Base-by-base conservation (phyloP, 2,329 filamentous ascomycete genomes). In the Orbilia ellipsospora region DNA sequence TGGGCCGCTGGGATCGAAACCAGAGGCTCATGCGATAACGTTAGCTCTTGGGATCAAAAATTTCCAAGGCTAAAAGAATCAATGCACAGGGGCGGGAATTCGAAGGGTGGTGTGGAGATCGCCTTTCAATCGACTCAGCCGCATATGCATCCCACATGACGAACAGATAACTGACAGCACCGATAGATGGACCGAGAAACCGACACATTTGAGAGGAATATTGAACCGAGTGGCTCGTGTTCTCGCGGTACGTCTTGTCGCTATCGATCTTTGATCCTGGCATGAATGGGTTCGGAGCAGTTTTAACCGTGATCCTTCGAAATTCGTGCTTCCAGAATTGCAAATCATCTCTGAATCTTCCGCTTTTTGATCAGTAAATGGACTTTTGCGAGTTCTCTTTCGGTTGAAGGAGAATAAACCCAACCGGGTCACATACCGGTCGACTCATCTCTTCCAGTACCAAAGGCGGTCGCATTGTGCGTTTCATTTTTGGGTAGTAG, bases 61-160 rank as follows among this genome's bases (percentile, higher is more conserved):
- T 15, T 28, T 26, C 23, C n/a, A 15, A n/a, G 56, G 40, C 13
- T 15, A 45, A 20, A 55, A 23, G 23, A 23, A 23, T 23, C 23
- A 23, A 23, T 23, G 23, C 23, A 23, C 23, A 23, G 18, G 12
- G 12, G 42, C 57, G 42, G 5, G 44, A 20, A n/a, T 13, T 31
- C 20, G 23, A 23, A 48, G 60, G 67, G 70, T 74, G 68, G 68
- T 73, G 61, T 73, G 70, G 70, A 59, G 57, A 74, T 63, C 70
- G 52, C 26, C 28, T 44, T 51, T 44, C 44, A 26, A 59, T 40
- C 18, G 50, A 50, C 70, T 74, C 70, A 74, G 70, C 70, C 70
- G 50, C 69, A 62, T 36, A 36, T 57, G 20, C 51, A 54, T 36
- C 55, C 65, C 65, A 45, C 55, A 28, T 67, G 62, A 60, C 55